Evolutionary conservation across 106 monocot species (phyloP).

Genomic region (Amphibolis antarctica): DNA sequence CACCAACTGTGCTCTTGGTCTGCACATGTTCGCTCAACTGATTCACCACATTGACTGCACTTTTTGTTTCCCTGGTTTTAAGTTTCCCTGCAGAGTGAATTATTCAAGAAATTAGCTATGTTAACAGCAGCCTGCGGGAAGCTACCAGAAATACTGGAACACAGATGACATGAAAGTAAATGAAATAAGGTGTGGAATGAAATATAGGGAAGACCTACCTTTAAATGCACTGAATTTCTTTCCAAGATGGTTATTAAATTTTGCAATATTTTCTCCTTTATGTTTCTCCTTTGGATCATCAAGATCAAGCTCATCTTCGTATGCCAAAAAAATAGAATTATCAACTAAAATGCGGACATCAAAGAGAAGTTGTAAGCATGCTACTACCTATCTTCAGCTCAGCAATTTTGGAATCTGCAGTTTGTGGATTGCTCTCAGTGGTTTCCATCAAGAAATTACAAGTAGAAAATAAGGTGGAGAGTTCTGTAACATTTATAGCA

Average conservation of each 20-base stretch:
- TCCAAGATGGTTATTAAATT: neutral
- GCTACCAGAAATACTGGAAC: neutral
- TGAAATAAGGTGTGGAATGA: neutral
- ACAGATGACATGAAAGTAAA: neutral
- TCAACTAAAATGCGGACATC: neutral
- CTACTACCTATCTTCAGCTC: conserved; percentile 8
- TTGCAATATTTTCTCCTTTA: conserved; percentile 4
- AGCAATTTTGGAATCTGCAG: neutral
- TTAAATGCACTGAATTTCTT: conserved; percentile 8
- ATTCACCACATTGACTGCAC: neutral
- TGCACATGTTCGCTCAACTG: neutral
- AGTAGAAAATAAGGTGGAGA: conserved; percentile 7
- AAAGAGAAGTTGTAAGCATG: neutral
- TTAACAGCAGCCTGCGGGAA: neutral
- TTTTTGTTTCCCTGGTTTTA: neutral
- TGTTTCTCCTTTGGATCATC: conserved; percentile 10
- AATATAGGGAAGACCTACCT: conserved; percentile 6
- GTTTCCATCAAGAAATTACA: neutral
- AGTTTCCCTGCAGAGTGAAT: conserved; percentile 10
- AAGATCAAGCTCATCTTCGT: conserved; percentile 15
- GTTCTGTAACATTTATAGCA: neutral
- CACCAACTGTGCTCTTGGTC: neutral
- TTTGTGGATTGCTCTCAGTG: neutral
- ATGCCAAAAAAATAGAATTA: neutral
- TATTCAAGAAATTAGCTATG: neutral